Evolutionary conservation across 768 basidiomycete genomes (phyloP).

Genomic region (Tulasnella calospora): DNA sequence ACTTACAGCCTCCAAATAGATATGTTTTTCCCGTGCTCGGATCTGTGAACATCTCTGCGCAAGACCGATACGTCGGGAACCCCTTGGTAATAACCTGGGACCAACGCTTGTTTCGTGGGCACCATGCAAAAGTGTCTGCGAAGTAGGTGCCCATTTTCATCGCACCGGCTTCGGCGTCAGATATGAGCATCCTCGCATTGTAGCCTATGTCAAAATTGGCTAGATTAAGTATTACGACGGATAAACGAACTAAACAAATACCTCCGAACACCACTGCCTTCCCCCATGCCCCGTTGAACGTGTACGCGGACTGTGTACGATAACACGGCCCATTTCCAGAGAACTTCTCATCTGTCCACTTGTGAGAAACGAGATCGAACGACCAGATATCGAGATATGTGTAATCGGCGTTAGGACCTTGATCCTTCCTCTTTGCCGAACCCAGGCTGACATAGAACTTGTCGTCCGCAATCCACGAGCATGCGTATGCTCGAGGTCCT

Average conservation of each 20-base stretch:
- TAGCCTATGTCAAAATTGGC: not conserved
- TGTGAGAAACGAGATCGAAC: slow-evolving; percentile 35
- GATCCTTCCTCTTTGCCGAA: slow-evolving; percentile 30
- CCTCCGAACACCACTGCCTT: slow-evolving; percentile 43
- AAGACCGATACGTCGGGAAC: slow-evolving; percentile 44
- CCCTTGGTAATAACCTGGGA: slow-evolving; percentile 42
- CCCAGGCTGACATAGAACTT: slow-evolving; percentile 40
- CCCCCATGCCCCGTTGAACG: slow-evolving; percentile 37
- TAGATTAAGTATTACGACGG: not conserved
- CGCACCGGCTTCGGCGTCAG: not conserved
- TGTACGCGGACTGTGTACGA: slow-evolving; percentile 37
- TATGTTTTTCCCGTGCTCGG: slow-evolving; percentile 39
- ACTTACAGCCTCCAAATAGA: slow-evolving; percentile 39
- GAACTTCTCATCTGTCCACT: slow-evolving; percentile 39
- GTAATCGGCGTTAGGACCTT: slow-evolving; percentile 31
- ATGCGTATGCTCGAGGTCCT: slow-evolving; percentile 38
- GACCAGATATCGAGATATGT: slow-evolving; percentile 40
- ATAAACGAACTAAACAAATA: slow-evolving; percentile 30
- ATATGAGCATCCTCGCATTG: not conserved
- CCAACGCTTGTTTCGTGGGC: slow-evolving; percentile 34
- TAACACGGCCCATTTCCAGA: slow-evolving; percentile 38
- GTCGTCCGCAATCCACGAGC: slow-evolving; percentile 38
- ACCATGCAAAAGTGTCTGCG: slow-evolving; percentile 42
- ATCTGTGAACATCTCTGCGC: slow-evolving; percentile 38
- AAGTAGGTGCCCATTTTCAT: slow-evolving; percentile 37